phyloP scores from a whole-genome alignment of 345 rosid genomes.

The Ricinus communis region DNA sequence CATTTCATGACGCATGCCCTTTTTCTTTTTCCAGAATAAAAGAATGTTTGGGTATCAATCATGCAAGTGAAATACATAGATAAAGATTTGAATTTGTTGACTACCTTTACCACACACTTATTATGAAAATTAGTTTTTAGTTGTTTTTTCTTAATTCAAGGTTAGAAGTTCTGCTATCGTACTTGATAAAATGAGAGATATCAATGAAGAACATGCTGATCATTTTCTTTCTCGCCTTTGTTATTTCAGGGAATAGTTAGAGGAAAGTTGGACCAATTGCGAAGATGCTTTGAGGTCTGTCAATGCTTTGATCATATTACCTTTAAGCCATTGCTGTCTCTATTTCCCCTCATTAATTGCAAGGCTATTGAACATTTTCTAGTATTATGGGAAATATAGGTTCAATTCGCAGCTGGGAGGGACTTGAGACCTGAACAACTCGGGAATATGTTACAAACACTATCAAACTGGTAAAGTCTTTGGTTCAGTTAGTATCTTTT shows the following conservation, averaged over 20 bases:
- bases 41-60: not conserved
- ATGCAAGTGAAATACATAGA: conserved; percentile 1
- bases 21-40: no score
- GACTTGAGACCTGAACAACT: conserved; percentile 92
- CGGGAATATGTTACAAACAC: conserved; percentile 76
- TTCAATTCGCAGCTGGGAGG: conserved; percentile 95
- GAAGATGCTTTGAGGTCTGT: conserved; percentile 91
- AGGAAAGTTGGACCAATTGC: conserved; percentile 93
- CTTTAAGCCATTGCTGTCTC: not conserved
- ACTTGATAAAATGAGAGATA: not conserved
- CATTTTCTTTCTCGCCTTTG: conserved; percentile 9
- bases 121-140: conserved; percentile 3
- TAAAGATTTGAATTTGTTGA: not conserved
- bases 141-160: not conserved
- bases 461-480: conserved; percentile 74
- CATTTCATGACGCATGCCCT: not conserved
- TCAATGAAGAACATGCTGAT: not conserved
- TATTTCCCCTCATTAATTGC: not conserved
- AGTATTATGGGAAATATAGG: conserved; percentile 44
- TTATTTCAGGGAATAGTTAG: conserved; percentile 79
- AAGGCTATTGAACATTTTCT: not conserved
- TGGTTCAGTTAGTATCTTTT: not conserved
- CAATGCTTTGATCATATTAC: not conserved
- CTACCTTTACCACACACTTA: not conserved
- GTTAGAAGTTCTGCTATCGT: not conserved